Evolutionary conservation across 164 flowering plant genomes (phyloP).

Genomic region (Taxillus chinensis): DNA sequence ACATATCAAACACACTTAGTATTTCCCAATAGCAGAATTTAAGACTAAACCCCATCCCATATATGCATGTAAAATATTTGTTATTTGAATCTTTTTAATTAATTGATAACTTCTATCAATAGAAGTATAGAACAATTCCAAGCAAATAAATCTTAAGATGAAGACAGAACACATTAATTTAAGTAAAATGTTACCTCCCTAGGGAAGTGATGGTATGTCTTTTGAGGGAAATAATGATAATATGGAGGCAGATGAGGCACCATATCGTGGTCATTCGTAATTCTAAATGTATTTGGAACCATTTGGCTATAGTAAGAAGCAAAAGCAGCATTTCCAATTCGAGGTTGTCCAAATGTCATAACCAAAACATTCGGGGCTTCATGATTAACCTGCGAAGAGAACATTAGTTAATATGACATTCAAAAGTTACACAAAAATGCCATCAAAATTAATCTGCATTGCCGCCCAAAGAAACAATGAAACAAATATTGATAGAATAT

Average conservation of each 20-base stretch:
- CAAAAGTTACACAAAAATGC: too few species aligned
- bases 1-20: too few species aligned
- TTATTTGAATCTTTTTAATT: too few species aligned
- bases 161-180: background rate
- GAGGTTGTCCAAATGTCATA: constrained; percentile 97
- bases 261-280: constrained; percentile 77
- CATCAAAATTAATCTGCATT: too few species aligned
- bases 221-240: constrained; percentile 57
- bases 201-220: constrained; percentile 94
- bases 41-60: too few species aligned
- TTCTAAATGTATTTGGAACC: constrained; percentile 69
- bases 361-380: constrained; percentile 48
- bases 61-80: too few species aligned
- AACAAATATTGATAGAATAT: too few species aligned
- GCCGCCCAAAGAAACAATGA: too few species aligned
- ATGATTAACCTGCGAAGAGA: constrained; percentile 49
- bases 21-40: too few species aligned
- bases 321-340: constrained; percentile 89
- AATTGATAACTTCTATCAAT: too few species aligned
- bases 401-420: background rate
- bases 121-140: too few species aligned
- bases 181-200: constrained; percentile 59
- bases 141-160: too few species aligned
- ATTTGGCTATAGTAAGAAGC: constrained; percentile 59
- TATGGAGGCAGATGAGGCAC: constrained; percentile 98